Evolutionary conservation across 208 protist genomes (phyloP).

Genomic region (Herpetomonas tarakana): DNA sequence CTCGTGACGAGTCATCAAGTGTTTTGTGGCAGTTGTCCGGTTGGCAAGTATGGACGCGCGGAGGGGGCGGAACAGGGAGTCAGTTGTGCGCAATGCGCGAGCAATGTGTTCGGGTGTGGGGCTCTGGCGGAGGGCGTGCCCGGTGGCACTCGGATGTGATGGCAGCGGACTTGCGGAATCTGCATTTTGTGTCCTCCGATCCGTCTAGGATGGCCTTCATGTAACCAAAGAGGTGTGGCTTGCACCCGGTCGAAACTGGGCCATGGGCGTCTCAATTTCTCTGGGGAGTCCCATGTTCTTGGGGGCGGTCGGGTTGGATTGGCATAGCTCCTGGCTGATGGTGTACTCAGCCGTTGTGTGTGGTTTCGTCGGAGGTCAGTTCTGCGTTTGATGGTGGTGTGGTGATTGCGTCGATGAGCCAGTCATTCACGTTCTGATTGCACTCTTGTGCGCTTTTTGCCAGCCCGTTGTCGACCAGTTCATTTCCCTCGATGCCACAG

Average conservation of each 20-base stretch:
- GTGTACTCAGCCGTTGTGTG: neutral
- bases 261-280: neutral
- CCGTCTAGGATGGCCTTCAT: neutral
- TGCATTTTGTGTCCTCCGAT: neutral
- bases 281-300: neutral
- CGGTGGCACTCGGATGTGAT: neutral
- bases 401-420: neutral
- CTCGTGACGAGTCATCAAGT: neutral
- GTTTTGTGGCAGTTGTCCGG: neutral
- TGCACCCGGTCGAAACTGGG: neutral
- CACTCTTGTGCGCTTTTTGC: neutral
- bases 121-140: neutral
- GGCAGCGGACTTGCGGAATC: neutral
- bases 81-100: neutral
- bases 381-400: neutral
- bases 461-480: neutral
- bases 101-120: too few relatives aligned
- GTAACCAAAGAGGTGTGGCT: neutral
- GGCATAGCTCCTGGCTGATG: neutral
- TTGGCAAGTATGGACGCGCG: neutral
- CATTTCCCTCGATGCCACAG: neutral
- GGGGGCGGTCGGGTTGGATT: neutral
- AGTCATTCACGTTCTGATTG: neutral
- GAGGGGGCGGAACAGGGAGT: neutral
- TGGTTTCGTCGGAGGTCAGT: neutral